Base-by-base conservation (phyloP, 2,329 filamentous ascomycete genomes). In the Parasarocladium wereldwijsianum region DNA sequence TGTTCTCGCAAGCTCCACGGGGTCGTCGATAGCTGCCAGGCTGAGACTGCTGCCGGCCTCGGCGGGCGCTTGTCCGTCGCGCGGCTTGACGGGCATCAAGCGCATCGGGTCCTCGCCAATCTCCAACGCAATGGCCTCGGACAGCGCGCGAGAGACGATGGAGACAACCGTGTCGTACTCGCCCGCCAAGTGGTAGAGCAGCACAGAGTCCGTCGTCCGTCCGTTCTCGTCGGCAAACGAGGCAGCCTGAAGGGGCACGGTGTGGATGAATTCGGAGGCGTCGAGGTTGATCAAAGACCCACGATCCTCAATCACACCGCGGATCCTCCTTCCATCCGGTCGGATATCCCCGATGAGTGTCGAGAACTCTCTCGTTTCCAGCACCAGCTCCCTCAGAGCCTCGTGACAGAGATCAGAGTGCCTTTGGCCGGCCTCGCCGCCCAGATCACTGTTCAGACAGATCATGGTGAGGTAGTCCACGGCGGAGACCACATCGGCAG, bases 361-460 rank as follows among this genome's bases (percentile, higher is more conserved):
- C 45, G 86, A 87, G 53, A 96, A 98, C 48, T 98, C 90, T 40
- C 87, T 75, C 13, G 86, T 93, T 57, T 98, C 90, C n/a, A 98
- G 66, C 16, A 94, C 85, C 33, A 96, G 74, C 53, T 96, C 90
- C 20, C 86, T 81, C 34, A 98, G 63, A 6, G 85, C 87, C 52
- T 93, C 84, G 52, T 94, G 84, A 54, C 87, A 96, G 21, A 94
- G 70, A 27, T 70, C 72, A 31, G 76, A 70, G 48, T 93, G 87
- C 24, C 77, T 76, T 36, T 70, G 73, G 33, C 84, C 85, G 5
- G 76, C 63, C 33, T 81, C 70, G 13, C 77, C 79, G 16, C 66
- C 70, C 24, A 92, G 62, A 50, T 94, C 87, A 29, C 76, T 71
- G 48, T 96, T 96, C 33, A 98, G 70, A 51, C 84, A 93, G 45